Evolutionary conservation across 148 eudicot genomes (phyloP).

Genomic region (Vaccinium darrowii): DNA sequence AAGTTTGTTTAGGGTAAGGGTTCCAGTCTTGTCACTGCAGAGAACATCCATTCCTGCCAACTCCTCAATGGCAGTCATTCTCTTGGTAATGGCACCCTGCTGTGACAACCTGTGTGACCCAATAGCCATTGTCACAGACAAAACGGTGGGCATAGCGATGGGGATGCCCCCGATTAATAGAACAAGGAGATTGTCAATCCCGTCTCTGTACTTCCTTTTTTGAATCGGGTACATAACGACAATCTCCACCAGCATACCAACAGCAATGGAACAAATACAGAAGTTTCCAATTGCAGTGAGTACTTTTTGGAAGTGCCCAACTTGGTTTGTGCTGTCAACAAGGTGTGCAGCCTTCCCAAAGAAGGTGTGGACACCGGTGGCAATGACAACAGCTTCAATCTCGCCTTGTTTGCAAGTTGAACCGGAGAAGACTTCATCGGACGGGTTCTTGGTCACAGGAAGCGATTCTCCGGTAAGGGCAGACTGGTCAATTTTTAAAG

Average conservation of each 20-base stretch:
- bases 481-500: conserved; percentile 89
- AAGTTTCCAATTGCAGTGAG: conserved; percentile 93
- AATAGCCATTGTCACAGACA: conserved; percentile 98
- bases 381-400: conserved; percentile 87
- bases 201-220: conserved; percentile 64
- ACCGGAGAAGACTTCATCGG: conserved; percentile 93
- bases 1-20: conserved; percentile 88
- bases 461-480: conserved; percentile 98
- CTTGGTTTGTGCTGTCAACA: conserved; percentile 98
- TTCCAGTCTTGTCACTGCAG: conserved; percentile 98
- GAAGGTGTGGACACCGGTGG: conserved; percentile 99
- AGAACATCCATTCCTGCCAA: conserved; percentile 99
- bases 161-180: conserved; percentile 98
- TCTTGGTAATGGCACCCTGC: conserved; percentile 97
- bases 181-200: conserved; percentile 88
- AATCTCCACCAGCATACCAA: conserved; percentile 81
- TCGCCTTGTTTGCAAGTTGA: conserved; percentile 98
- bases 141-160: conserved; percentile 96
- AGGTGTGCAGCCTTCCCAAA: conserved; percentile 98
- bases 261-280: conserved; percentile 85
- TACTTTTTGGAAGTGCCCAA: conserved; percentile 94
- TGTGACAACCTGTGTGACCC: conserved; percentile 94
- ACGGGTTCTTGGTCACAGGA: conserved; percentile 77
- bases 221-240: conserved; percentile 97
- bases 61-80: conserved; percentile 99